Base-by-base conservation (phyloP, 176 grass and related monocot species). In the Cenchrus fungigraminus region DNA sequence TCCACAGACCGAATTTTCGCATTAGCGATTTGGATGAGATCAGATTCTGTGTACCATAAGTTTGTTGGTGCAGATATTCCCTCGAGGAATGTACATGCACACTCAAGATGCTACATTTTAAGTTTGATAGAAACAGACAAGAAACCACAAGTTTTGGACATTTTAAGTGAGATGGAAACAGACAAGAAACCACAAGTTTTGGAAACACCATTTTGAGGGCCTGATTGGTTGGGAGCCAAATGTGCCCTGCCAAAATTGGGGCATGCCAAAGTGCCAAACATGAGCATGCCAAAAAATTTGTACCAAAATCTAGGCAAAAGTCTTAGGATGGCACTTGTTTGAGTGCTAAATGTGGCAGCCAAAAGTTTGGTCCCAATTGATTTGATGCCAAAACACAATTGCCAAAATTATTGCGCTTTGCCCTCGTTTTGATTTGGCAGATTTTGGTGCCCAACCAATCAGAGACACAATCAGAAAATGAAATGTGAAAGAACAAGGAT, bases 101-200 rank as follows among this genome's bases (percentile, higher is more conserved):
- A 31, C 69, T 52, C 6, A 9, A 12, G 79, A 77, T 0, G 2
- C 32, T 62, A 50, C 34, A 42, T 4, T 64, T 78, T 76, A 28
- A 71, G 43, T 56, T 45, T 31, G 20, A 88, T 62, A 31, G 12
- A 78, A 54, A 83, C 3, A 32, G 60, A 45, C 40, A 61, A 61
- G 4, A 42, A 68, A 68, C 8, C 13, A 63, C 32, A 66, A 20
- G 22, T 50, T 72, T 40, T 46, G 46, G 66, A 50, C 34, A 42
- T 4, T 64, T 78, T 76, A 42, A 71, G 43, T 56, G 54, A 44
- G 20, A 88, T 62, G 45, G 12, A 78, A 54, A 83, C 3, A 32
- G 60, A 45, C 40, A 61, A 61, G 4, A 42, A 68, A 68, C 12
- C 13, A 63, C 32, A 66, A 20, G 22, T 50, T 72, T 40, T 46